Evolutionary conservation across 192 early-diverging fungal genomes (phyloP).

Genomic region (Coemansia sp.): DNA sequence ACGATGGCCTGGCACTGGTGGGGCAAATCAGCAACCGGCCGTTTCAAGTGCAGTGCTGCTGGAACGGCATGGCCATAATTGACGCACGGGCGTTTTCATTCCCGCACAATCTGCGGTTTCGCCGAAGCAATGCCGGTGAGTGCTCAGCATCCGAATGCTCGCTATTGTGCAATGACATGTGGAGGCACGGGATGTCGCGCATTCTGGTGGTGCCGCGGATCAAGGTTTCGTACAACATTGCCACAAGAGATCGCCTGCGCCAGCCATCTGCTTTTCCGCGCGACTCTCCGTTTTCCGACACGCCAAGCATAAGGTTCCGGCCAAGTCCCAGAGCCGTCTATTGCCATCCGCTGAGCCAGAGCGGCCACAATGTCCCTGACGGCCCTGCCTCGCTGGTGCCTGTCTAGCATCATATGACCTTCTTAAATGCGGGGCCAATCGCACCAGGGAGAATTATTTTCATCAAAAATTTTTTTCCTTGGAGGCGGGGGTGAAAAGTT

Average conservation of each 20-base stretch:
- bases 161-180: conserved; percentile 53
- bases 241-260: conserved; percentile 31
- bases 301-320: conserved; percentile 16
- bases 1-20: conserved; percentile 23
- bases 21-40: conserved; percentile 27
- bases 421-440: too few relatives aligned
- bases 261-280: conserved; percentile 23
- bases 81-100: conserved; percentile 33
- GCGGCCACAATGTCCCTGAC: conserved; percentile 19
- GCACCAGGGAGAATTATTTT: too few relatives aligned
- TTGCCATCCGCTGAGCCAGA: conserved; percentile 40
- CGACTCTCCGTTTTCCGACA: conserved; percentile 21
- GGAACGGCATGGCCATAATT: conserved; percentile 52
- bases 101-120: conserved; percentile 13
- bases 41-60: conserved; percentile 55
- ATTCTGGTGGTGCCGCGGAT: conserved; percentile 49
- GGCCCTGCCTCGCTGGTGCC: conserved; percentile 26
- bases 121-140: conserved; percentile 27
- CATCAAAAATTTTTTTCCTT: conserved; percentile 16
- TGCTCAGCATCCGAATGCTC: conserved; percentile 57
- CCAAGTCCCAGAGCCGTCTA: conserved; percentile 37
- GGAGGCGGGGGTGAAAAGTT: background rate
- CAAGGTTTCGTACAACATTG: conserved; percentile 45
- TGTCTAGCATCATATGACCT: too few relatives aligned
- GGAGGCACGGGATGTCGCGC: conserved; percentile 26